Evolutionary conservation across 2,329 filamentous ascomycete species (phyloP), one percentile per base, ranked within the genome.

Genomic region (Fusarium ramigenum): DNA sequence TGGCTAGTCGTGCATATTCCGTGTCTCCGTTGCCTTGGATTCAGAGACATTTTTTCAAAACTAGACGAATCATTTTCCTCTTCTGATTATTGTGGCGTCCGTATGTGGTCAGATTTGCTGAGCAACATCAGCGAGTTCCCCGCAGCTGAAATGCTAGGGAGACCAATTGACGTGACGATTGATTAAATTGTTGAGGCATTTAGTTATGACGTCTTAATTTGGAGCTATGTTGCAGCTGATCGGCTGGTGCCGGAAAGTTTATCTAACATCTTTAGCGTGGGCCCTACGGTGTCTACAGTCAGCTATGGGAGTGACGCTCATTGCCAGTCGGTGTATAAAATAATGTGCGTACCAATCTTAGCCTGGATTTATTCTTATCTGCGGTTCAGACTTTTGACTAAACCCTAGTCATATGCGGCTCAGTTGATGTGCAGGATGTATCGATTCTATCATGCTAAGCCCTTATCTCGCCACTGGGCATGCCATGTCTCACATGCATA

Each of bases 1-100:
- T 52, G 30, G n/a, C 19, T 36, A 32, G 30, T 9, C n/a, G 32
- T 52, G 32, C 49, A 52, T 52, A 52, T 36, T 52, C 49, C 49
- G n/a, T 25, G 49, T 52, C 49, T 36, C 32, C n/a, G n/a, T 36
- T 52, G 30, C 16, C 49, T 36, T 52, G 49, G n/a, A 19, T 25
- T 25, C 9, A 36, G 32, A 52, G 49, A 52, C 30, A 52, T 36
- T 52, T 50, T 19, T 19, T 11, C 3, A 36, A 23, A 36, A 21
- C 32, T 21, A 25, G 49, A 36, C 49, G 49, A 52, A 36, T 52
- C 49, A 52, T 36, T 52, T 52, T 6, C 32, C 32, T 52, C 0
- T 52, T 36, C 32, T 25, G 49, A 25, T 36, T 36, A 36, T 25
- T 25, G 49, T 52, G 49, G 49, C 49, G 49, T 21, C n/a, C 12